These are phyloP conservation scores for Punctularia strigosozonata DNA, from an alignment of 768 basidiomycete genomes.

Conservation along the genomic window DNA sequence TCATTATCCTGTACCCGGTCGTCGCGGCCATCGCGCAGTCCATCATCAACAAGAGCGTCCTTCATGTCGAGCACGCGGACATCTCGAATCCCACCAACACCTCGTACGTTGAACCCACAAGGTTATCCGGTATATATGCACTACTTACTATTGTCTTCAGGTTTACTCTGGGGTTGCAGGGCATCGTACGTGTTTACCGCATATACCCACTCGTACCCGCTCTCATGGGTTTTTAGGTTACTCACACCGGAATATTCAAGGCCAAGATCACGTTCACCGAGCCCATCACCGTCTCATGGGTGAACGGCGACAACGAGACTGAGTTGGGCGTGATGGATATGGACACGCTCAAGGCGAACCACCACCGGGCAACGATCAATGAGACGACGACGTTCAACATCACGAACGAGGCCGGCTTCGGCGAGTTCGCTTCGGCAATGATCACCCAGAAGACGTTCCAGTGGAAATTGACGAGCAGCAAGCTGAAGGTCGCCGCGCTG, in stretches of 20 bases:
- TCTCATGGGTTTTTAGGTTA: constrained; percentile 27
- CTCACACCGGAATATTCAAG: constrained; percentile 54
- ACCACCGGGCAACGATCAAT: constrained; percentile 50
- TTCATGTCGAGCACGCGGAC: constrained; percentile 39
- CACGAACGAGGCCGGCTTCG: constrained; percentile 43
- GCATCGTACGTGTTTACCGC: constrained; percentile 29
- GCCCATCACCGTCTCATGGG: constrained; percentile 48
- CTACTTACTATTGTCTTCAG: constrained; percentile 17
- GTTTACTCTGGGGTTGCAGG: constrained; percentile 39
- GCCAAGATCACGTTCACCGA: constrained; percentile 52
- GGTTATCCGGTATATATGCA: too few species aligned
- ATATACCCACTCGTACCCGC: background rate
- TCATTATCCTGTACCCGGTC: constrained; percentile 59
- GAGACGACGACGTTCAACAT: constrained; percentile 49
- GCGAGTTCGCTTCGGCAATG: constrained; percentile 46
- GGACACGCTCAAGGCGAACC: constrained; percentile 31
- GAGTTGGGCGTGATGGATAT: constrained; percentile 45
- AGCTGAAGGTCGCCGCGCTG: constrained; percentile 49
- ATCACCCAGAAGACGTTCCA: constrained; percentile 60
- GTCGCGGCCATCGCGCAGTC: constrained; percentile 54
- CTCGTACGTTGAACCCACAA: constrained; percentile 34
- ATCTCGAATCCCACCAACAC: constrained; percentile 44
- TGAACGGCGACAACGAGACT: constrained; percentile 32
- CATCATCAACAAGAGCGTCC: constrained; percentile 42
- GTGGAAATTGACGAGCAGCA: constrained; percentile 48